Evolutionary conservation across 2,329 filamentous ascomycete species (phyloP), one percentile per base, ranked within the genome.

Genomic region (Hortaea sp.): DNA sequence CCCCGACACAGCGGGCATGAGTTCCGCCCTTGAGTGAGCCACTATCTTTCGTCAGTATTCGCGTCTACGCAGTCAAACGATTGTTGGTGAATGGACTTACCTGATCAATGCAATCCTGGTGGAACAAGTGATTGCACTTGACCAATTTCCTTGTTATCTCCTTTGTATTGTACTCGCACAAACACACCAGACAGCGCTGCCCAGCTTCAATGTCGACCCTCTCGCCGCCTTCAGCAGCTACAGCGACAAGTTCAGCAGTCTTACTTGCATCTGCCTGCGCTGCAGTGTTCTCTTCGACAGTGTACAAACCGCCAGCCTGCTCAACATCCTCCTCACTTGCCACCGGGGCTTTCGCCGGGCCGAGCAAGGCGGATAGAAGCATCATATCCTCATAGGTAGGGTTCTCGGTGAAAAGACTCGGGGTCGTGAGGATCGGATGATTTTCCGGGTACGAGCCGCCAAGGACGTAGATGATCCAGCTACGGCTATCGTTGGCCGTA

Each of bases 381-480:
- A 84, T 76, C 81, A 85, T 84, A 54, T 85, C 81, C 63, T 85
- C 81, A 57, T 85, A 84, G 1, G 81, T 83, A 1, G 81, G 81
- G 43, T 81, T 79, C 63, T 84, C 81, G 12, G 80, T 84, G 60
- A 84, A 84, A 7, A 85, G 68, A 54, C 79, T 83, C 9, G 81
- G 81, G 13, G 81, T 82, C 6, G 80, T 81, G 50, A 84, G 75
- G 20, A 82, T 81, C 20, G 81, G 81, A 59, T 84, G 81, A 53
- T 83, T 82, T 55, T 84, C 80, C 1, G 81, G 80, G 44, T 84
- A 77, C 53, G 81, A 83, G 38, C 81, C 81, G 39, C 81, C 81
- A 43, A 85, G 75, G 6, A 85, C 80, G 58, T 85, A 85, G 44
- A 85, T 84, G 56, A 85, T 75, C 81, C 81, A 85, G 63, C 79